Conservation (phyloP, 148 eudicot species). For the Cornus kousa region DNA sequence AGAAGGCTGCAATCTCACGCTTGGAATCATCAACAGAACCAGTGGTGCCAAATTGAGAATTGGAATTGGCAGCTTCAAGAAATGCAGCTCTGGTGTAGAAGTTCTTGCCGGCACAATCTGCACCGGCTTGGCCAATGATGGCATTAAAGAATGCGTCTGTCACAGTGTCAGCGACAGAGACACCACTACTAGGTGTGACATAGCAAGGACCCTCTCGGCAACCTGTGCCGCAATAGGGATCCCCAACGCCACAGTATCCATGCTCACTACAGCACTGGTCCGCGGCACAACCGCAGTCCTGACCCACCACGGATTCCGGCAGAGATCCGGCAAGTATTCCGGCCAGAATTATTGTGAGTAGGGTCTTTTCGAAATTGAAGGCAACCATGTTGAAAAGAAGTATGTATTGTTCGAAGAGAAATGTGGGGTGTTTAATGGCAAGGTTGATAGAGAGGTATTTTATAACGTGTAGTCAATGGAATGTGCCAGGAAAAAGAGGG, state of each 20-base stretch:
- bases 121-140: conserved; percentile 29
- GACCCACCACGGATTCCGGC: no score
- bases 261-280: conserved; percentile 43
- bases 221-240: conserved; percentile 50
- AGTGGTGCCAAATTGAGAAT: no score
- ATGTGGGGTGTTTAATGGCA: no score
- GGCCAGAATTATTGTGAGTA: conserved; percentile 5
- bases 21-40: conserved; percentile 28
- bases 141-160: conserved; percentile 45
- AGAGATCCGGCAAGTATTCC: conserved; percentile 4
- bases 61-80: no score
- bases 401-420: no score
- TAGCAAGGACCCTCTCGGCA: conserved; percentile 48
- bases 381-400: no score
- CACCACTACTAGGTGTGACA: conserved; percentile 7
- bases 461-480: no score
- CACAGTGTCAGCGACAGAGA: conserved; percentile 9
- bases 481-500: no score
- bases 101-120: not conserved
- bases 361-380: no score
- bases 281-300: conserved; percentile 39
- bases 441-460: no score
- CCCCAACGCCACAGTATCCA: conserved; percentile 45
- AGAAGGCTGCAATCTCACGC: conserved; percentile 63
- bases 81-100: no score